Evolutionary conservation across 257 asterid genomes (phyloP).

Genomic region (Echites panduratus): DNA sequence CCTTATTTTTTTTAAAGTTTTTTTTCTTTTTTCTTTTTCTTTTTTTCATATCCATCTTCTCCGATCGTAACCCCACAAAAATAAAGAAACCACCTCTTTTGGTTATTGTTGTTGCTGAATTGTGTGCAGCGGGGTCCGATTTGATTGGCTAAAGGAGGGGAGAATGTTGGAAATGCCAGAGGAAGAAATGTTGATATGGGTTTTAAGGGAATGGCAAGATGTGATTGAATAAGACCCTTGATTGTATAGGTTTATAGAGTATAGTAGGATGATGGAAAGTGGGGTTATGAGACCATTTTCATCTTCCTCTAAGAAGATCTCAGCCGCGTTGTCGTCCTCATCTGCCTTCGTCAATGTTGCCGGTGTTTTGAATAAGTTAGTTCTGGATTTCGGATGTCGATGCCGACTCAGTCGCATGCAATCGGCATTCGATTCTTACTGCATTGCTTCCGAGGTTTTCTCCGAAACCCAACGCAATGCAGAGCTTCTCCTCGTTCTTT

Average conservation of each 20-base stretch:
- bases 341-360: background rate
- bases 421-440: slow-evolving; percentile 31
- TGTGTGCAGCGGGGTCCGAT: background rate
- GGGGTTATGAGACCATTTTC: slow-evolving; percentile 1
- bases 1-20: no score
- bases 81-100: background rate
- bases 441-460: slow-evolving; percentile 36
- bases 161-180: background rate
- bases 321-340: background rate
- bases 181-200: background rate
- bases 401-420: slow-evolving; percentile 22
- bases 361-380: slow-evolving; percentile 11
- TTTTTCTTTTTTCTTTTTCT: background rate
- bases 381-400: slow-evolving; percentile 33
- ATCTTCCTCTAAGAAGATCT: slow-evolving; percentile 14
- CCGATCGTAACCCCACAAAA: background rate
- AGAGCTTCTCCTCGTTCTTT: background rate
- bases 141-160: background rate
- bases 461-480: slow-evolving; percentile 15
- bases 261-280: slow-evolving; percentile 8
- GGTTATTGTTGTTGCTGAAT: background rate
- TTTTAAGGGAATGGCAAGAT: background rate
- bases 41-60: slow-evolving; percentile 1
- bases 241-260: background rate
- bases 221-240: background rate